Evolutionary conservation across 2,329 filamentous ascomycete genomes (phyloP), one percentile per base, ranked within the genome.

Genomic region (Epichloe gansuensis): DNA sequence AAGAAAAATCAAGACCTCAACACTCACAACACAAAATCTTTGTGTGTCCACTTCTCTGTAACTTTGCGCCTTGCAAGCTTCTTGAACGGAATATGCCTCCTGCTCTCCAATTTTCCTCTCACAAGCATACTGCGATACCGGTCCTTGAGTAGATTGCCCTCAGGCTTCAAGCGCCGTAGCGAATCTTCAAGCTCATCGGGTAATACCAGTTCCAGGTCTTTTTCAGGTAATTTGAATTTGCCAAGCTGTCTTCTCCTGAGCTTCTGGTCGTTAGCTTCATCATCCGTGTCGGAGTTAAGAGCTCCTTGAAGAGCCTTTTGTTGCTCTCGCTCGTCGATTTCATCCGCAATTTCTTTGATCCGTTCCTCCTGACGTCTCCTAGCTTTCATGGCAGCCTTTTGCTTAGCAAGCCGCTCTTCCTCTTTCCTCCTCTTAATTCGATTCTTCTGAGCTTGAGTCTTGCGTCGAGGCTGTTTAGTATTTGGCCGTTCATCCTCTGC

Each of bases 21-120:
- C 13, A 37, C 34, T 53, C 28, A 55, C 45, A 55, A 41, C 5
- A 53, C 60, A 58, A 95, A 98, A 67, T 98, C 93, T 77, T 98
- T 98, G 75, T 95, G 88, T 45, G 85, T 82, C 93, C 93, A 98
- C 72, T 97, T 98, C 79, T 97, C 93, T 6, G 89, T 95, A 50
- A 83, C 70, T 68, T 87, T 88, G 60, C 75, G 83, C 76, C 83
- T 91, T 57, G 81, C 80, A 75, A 93, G 88, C 77, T 88, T 95
- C 62, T 78, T 79, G 72, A 93, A 91, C 6, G 84, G 80, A 54
- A 91, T 80, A 50, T 84, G 83, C 65, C 85, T 85, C 61, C 93
- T 79, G 48, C 81, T 80, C 75, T 98, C 93, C 56, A 98, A 72
- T 72, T 93, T 95, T 55, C 93, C 93, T 57, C 90, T 82, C 37